Conservation (phyloP, 441 rosid genomes). For the Gossypium davidsonii region DNA sequence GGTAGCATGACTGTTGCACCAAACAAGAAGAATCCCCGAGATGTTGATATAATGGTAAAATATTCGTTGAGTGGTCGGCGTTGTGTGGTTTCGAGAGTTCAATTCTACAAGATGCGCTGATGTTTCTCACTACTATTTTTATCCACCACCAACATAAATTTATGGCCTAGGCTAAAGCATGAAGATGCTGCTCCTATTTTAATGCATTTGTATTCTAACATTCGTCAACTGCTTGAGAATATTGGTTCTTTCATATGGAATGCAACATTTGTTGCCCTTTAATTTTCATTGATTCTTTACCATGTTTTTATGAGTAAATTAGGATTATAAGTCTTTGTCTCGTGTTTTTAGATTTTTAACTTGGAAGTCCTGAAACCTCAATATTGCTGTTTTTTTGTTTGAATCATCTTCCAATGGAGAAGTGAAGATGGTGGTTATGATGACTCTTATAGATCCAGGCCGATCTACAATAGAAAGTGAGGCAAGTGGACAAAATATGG, state of each 20-base stretch:
- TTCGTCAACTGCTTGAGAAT: neutral
- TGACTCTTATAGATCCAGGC: neutral
- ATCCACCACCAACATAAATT: neutral
- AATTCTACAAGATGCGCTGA: constrained; percentile 82
- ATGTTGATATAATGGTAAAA: constrained; percentile 72
- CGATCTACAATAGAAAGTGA: too few relatives aligned
- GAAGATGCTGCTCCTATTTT: neutral
- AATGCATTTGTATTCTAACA: neutral
- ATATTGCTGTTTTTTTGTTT: neutral
- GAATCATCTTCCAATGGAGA: neutral
- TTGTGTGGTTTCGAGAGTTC: constrained; percentile 56
- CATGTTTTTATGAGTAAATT: neutral
- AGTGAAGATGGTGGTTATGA: neutral
- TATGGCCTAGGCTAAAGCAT: neutral
- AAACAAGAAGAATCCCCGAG: constrained; percentile 90
- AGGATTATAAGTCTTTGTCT: neutral
- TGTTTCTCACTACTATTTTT: neutral
- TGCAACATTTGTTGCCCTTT: neutral
- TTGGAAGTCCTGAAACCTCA: neutral
- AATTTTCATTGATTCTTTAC: neutral
- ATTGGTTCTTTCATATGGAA: neutral
- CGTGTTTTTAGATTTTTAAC: neutral
- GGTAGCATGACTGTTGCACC: constrained; percentile 89
- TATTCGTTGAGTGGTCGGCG: constrained; percentile 69
- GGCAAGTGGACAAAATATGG: too few relatives aligned